Base-by-base conservation (phyloP, 2,329 filamentous ascomycete genomes). In the Trichoderma sp. region DNA sequence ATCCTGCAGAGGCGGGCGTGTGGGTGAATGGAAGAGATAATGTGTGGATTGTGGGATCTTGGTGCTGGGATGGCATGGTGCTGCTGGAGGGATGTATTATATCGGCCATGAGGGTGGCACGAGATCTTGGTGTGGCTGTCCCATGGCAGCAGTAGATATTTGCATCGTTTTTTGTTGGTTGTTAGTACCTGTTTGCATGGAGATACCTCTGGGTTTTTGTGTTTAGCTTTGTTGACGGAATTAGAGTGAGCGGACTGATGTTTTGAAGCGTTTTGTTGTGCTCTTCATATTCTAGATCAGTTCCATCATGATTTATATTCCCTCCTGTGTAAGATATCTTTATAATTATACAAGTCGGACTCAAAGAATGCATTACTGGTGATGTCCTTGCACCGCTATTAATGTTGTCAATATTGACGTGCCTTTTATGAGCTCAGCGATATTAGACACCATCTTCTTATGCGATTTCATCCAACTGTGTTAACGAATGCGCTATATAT, bases 51-150 rank as follows among this genome's bases (percentile, higher is more conserved):
- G 85, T 86, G 1, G 90, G 90, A 6, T 88, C 89, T 0, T 92
- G 90, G 90, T 92, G 89, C 78, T 91, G 90, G 90, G 90, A 92
- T 80, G 90, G 90, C 3, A 89, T 92, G 89, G 89, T 92, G 1
- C 78, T 92, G 18, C 80, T 92, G 4, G 90, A 91, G 80, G 90
- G 90, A 1, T 92, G 90, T 74, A 83, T 91, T 3, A 85, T 89
- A 2, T 91, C 89, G 8, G 89, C 90, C 1, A 89, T 89, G 85
- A 84, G 86, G 41, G 84, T 91, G 62, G 90, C 89, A 0, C 78
- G 82, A n/a, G 86, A 85, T 14, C 86, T 91, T 78, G 88, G 83
- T 7, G 87, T 91, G 6, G 78, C 82, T 6, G 78, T 86, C 24
- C 85, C 85, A 0, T 87, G 85, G 82, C 38, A 63, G 68, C 45